Percentiles rank a stretch among this genome's conserved stretches.
phyloP scores from a whole-genome alignment of 441 rosid species.

The Euphorbia schlechtendalii region DNA sequence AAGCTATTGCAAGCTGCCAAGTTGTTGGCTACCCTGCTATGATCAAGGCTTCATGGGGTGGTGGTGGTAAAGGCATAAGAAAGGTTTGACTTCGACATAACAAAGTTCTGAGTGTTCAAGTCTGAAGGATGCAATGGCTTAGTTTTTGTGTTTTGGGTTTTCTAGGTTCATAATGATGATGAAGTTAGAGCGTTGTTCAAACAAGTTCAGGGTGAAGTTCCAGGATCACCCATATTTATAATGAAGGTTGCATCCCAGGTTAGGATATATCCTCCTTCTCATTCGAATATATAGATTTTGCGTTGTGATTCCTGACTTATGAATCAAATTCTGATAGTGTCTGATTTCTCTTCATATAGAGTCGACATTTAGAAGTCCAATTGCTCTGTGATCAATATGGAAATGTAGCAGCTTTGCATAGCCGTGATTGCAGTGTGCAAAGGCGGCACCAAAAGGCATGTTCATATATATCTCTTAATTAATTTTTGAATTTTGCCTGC shows the following conservation, averaged over 20 bases:
- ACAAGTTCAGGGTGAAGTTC: constrained; percentile 99
- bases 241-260: constrained; percentile 99
- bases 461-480: constrained; percentile 19
- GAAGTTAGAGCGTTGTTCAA: constrained; percentile 98
- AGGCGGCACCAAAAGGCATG: constrained; percentile 98
- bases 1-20: constrained; percentile 96
- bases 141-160: constrained; percentile 6
- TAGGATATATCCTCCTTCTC: constrained; percentile 24
- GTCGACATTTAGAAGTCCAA: constrained; percentile 99
- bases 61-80: constrained; percentile 99
- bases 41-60: constrained; percentile 99
- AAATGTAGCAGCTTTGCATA: constrained; percentile 98
- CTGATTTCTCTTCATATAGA: constrained; percentile 38
- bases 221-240: constrained; percentile 98
- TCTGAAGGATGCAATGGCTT: constrained; percentile 11
- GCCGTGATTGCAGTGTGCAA: constrained; percentile 99
- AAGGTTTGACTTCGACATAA: constrained; percentile 54
- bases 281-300: constrained; percentile 20
- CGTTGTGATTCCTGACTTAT: constrained; percentile 10
- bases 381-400: constrained; percentile 93
- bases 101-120: constrained; percentile 8
- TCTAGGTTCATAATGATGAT: constrained; percentile 93
- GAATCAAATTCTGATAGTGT: constrained; percentile 18
- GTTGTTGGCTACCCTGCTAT: constrained; percentile 99
- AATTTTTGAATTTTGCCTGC: constrained; percentile 10